Evolutionary conservation across 306 rosid species (phyloP).

Genomic region (Lathyrus oleraceus): DNA sequence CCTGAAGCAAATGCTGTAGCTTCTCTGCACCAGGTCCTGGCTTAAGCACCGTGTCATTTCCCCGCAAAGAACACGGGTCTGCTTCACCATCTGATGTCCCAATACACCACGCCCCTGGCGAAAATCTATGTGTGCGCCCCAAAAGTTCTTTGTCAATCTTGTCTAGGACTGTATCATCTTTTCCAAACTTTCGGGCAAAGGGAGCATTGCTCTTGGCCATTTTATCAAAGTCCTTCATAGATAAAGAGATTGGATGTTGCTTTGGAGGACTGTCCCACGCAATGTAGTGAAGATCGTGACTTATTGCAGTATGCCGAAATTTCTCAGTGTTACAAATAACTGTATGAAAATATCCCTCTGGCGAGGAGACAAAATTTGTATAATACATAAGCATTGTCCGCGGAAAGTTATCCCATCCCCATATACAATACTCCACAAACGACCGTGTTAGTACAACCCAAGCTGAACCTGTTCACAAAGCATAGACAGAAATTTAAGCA

Average conservation of each 20-base stretch:
- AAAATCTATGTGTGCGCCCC: conserved; percentile 63
- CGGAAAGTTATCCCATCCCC: conserved; percentile 99
- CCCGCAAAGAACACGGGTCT: conserved; percentile 75
- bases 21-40: conserved; percentile 85
- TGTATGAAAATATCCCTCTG: conserved; percentile 89
- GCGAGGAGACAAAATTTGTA: conserved; percentile 86
- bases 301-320: conserved; percentile 61
- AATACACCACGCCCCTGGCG: conserved; percentile 88
- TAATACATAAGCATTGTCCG: conserved; percentile 86
- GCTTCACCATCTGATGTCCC: conserved; percentile 63
- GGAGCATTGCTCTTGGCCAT: conserved; percentile 89
- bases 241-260: conserved; percentile 81
- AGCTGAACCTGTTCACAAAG: conserved; percentile 74
- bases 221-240: conserved; percentile 74
- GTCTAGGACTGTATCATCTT: conserved; percentile 75
- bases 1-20: conserved; percentile 58
- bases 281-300: conserved; percentile 98
- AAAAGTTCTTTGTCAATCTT: conserved; percentile 86
- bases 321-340: conserved; percentile 77
- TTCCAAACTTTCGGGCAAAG: conserved; percentile 85
- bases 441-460: conserved; percentile 87
- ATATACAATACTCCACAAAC: conserved; percentile 84
- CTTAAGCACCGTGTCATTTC: conserved; percentile 64
- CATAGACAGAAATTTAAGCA: conserved; percentile 27
- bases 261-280: conserved; percentile 99